Evolutionary conservation across 352 stramenopile species (phyloP), one percentile per base, ranked within the genome.

Genomic region (Phytophthora nicotianae): DNA sequence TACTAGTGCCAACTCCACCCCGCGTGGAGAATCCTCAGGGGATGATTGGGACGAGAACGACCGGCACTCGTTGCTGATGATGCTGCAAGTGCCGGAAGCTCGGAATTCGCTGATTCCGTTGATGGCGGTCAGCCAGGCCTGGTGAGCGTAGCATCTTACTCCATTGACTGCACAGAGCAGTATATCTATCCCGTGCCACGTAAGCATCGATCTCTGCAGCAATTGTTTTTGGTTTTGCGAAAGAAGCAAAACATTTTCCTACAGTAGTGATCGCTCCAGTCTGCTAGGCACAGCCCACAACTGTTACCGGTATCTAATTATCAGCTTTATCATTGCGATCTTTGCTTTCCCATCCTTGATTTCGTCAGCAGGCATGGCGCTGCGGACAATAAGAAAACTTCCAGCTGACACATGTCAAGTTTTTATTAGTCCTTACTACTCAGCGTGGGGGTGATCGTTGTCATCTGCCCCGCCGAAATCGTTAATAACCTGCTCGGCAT

Each of bases 41-140:
- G 68, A 79, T 3, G 47, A 68, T 7, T 43, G 65, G 21, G 58
- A 75, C 14, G 68, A 86, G n/a, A 69, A 89, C 11, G 62, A 79
- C 11, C 77, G 79, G 7, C 67, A 81, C 61, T 92, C 81, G 38
- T 60, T 92, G 62, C 68, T 92, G 38, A 70, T 83, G 47, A 88
- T 92, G 61, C 55, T 92, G 48, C 79, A 81, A 16, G 77, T 92
- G 49, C 83, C 83, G 2, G 56, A 81, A 27, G 61, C 72, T 33
- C 73, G 62, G 21, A 79, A 78, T n/a, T 84, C 81, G 20, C 61
- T 81, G 23, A 48, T 86, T 24, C 83, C 83, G 33, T 66, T 92
- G 29, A 92, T 92, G 75, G 79, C 83, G 37, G 67, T 58, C n/a
- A 70, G 69, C 21, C 40, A 83, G 42, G 27, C 49, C 13, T 77